Base-by-base conservation (phyloP, 2,329 filamentous ascomycete species). In the Endoconidiophora laricicola region DNA sequence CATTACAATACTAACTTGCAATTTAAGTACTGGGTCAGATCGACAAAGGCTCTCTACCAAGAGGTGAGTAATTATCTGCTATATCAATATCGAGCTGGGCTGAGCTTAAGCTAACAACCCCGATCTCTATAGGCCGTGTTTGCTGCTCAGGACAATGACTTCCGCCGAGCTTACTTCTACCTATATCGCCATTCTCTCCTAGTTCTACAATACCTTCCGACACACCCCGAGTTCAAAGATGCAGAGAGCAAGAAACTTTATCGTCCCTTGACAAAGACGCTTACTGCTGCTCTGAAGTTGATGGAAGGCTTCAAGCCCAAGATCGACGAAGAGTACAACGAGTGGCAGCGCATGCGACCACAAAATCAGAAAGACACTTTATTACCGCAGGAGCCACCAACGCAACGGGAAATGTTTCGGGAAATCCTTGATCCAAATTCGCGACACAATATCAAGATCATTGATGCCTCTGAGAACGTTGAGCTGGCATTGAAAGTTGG, bases 161-260 rank as follows among this genome's bases (percentile, higher is more conserved):
- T 86, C 56, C 78, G 87, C 58, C 83, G 91, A 60, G 85, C 90
- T 3, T 98, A 94, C 63, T 74, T 95, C 49, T 78, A 96, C 53
- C 76, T 94, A n/a, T 86, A 91, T 61, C 80, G 91, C 57, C 87
- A 94, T 65, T 86, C 86, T 7, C 74, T 81, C 48, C 78, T 98
- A n/a, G 76, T 94, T 22, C 69, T 94, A 24, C 76, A 86, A 5
- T 74, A 82, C 49, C 70, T 98, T 6, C 72, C 76, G 0, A 73
- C 69, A 1, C 91, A 96, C 58, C 87, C 90, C 1, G 78, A 91
- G 50, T 77, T 77, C 43, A 81, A 76, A 57, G 73, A 78, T 6
- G 72, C 76, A 7, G 76, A 81, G 36, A 79, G 78, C 6, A 76
- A 76, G 43, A 76, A 72, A 48, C 72, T 78, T 2, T 74, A 90